phyloP scores from a whole-genome alignment of 2,329 filamentous ascomycete genomes.

The Scolecobasidium constrictum region DNA sequence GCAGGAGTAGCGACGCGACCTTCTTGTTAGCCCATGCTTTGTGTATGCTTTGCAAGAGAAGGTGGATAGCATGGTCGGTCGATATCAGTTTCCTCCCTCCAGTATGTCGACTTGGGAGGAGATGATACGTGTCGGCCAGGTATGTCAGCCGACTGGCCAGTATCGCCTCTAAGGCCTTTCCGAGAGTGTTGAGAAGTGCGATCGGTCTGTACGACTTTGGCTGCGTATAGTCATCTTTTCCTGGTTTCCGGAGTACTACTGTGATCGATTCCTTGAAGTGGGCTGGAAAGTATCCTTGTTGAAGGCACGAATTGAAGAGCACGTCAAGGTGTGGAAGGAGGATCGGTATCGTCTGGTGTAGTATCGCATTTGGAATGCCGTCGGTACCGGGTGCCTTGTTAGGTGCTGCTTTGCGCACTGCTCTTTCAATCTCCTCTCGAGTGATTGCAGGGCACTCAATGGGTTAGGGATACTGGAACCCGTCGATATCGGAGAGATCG shows the following conservation, averaged over 20 bases:
- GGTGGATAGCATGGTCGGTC: constrained; percentile 18
- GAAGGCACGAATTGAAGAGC: constrained; percentile 15
- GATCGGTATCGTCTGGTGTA: constrained; percentile 9
- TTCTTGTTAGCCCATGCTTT: constrained; percentile 10
- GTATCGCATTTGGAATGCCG: constrained; percentile 14
- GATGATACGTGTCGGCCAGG: constrained; percentile 12
- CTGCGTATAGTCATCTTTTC: constrained; percentile 18
- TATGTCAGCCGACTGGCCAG: constrained; percentile 14
- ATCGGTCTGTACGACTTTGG: constrained; percentile 19
- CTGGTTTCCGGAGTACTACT: constrained; percentile 18
- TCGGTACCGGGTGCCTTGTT: constrained; percentile 17
- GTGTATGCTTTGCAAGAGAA: constrained; percentile 18
- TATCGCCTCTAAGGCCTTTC: constrained; percentile 19
- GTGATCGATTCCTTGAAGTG: constrained; percentile 16
- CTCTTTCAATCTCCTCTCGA: constrained; percentile 14
- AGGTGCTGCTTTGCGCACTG: constrained; percentile 13
- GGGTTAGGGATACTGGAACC: neutral
- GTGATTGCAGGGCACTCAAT: constrained; percentile 12
- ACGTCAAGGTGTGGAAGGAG: neutral
- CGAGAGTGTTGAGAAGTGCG: constrained; percentile 18
- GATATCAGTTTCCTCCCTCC: constrained; percentile 17
- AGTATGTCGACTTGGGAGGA: constrained; percentile 18
- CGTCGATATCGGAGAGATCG: constrained; percentile 11
- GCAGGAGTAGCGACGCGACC: constrained; percentile 19
- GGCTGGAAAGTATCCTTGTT: constrained; percentile 13